Evolutionary conservation across 495 filamentous ascomycete genomes (phyloP).

Genomic region (Tuber calosporum): DNA sequence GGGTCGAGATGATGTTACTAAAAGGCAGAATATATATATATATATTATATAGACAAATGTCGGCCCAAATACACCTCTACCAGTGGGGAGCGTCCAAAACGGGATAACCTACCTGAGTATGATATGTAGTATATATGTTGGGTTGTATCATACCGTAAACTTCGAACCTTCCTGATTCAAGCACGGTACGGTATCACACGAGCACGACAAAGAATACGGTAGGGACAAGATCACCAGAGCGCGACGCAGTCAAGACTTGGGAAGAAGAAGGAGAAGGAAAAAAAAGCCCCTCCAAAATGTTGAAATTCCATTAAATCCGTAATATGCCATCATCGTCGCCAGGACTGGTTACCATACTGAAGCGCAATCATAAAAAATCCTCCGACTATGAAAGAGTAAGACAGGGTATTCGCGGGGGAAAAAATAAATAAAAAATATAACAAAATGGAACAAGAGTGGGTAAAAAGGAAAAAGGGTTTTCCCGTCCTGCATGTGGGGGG

Average conservation of each 20-base stretch:
- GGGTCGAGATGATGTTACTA: not conserved
- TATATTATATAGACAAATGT: not conserved
- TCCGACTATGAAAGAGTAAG: not conserved
- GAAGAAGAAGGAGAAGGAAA: not conserved
- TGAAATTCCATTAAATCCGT: not conserved
- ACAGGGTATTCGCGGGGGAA: not conserved
- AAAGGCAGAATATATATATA: not conserved
- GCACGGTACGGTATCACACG: no score
- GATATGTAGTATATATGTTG: not conserved
- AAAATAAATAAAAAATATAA: not conserved
- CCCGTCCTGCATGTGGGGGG: not conserved
- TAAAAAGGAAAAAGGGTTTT: not conserved
- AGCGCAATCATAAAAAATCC: not conserved
- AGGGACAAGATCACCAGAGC: not conserved
- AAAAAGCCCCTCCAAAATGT: not conserved
- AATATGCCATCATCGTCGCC: slow-evolving; percentile 1
- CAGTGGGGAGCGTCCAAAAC: not conserved
- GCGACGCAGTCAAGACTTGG: not conserved
- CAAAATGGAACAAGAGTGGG: not conserved
- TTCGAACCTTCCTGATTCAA: not conserved
- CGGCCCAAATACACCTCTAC: not conserved
- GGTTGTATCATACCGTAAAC: not conserved
- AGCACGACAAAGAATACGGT: not conserved
- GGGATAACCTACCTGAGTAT: not conserved
- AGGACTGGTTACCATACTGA: not conserved